These are phyloP conservation scores for Ramaria sp. DNA, from an alignment of 768 basidiomycete genomes.

Conservation along the genomic window DNA sequence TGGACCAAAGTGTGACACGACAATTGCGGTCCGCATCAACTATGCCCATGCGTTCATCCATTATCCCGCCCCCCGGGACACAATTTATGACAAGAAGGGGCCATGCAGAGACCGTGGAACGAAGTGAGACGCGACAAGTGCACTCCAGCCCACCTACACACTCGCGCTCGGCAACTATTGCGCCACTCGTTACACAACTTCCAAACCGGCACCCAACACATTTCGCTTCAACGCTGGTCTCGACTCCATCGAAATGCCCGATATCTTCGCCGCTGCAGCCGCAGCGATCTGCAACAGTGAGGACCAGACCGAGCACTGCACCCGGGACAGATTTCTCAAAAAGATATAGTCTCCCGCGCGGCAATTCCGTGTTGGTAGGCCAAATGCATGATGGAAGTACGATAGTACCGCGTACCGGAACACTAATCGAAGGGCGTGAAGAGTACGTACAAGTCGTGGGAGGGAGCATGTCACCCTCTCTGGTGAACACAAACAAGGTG, in stretches of 20 bases:
- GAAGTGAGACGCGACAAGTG: neutral
- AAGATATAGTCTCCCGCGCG: neutral
- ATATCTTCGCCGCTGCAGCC: neutral
- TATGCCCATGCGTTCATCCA: neutral
- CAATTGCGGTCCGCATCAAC: neutral
- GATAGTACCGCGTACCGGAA: too few relatives aligned
- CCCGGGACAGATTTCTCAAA: neutral
- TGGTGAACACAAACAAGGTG: neutral
- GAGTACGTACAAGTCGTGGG: neutral
- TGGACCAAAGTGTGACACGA: neutral
- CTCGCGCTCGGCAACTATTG: neutral
- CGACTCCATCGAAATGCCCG: neutral
- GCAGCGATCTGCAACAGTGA: neutral
- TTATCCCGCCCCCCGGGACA: too few relatives aligned
- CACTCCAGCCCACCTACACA: neutral
- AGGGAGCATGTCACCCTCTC: neutral
- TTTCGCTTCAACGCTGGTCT: too few relatives aligned
- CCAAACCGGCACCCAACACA: too few relatives aligned
- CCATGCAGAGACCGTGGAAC: too few relatives aligned
- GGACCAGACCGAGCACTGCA: neutral
- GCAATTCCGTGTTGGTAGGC: neutral
- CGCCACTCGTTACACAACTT: neutral
- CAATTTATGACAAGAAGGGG: too few relatives aligned
- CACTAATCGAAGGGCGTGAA: too few relatives aligned
- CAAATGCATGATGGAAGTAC: neutral